Evolutionary conservation across 2,329 filamentous ascomycete genomes (phyloP).

Genomic region (Paecilomyces formosus): DNA sequence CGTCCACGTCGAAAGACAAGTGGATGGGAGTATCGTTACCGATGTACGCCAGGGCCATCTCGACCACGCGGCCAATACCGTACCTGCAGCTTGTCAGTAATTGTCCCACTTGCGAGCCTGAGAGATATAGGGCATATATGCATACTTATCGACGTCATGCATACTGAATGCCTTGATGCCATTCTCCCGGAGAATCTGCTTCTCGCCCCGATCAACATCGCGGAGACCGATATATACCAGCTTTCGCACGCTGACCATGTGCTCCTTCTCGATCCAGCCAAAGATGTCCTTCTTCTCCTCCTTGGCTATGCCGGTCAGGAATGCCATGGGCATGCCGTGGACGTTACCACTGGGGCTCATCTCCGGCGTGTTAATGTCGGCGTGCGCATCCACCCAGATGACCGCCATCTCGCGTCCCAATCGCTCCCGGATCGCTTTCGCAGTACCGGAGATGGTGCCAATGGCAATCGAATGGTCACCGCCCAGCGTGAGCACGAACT

Average conservation of each 20-base stretch:
- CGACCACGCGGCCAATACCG: constrained; percentile 91
- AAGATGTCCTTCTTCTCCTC: constrained; percentile 74
- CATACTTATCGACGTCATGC: constrained; percentile 89
- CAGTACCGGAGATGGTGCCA: constrained; percentile 80
- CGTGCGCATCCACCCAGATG: constrained; percentile 86
- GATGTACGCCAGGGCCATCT: constrained; percentile 96
- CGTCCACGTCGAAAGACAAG: constrained; percentile 94
- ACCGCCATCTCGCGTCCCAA: constrained; percentile 79
- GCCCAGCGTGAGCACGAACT: constrained; percentile 85
- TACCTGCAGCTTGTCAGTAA: constrained; percentile 47
- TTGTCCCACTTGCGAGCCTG: not conserved
- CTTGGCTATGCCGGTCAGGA: constrained; percentile 75
- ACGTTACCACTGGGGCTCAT: constrained; percentile 53
- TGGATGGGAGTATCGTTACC: constrained; percentile 93
- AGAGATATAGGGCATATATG: constrained; percentile 2
- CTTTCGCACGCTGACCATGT: constrained; percentile 62
- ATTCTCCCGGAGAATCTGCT: constrained; percentile 79
- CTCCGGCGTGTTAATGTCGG: not conserved
- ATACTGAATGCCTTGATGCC: constrained; percentile 95
- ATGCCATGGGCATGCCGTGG: constrained; percentile 95
- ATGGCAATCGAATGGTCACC: constrained; percentile 97
- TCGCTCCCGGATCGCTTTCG: constrained; percentile 77
- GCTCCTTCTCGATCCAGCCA: constrained; percentile 69
- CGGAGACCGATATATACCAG: constrained; percentile 94
- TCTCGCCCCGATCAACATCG: constrained; percentile 90